Evolutionary conservation across 1,284 basidiomycete species (phyloP), one percentile per base, ranked within the genome.

Genomic region (Apiotrichum brassicae): DNA sequence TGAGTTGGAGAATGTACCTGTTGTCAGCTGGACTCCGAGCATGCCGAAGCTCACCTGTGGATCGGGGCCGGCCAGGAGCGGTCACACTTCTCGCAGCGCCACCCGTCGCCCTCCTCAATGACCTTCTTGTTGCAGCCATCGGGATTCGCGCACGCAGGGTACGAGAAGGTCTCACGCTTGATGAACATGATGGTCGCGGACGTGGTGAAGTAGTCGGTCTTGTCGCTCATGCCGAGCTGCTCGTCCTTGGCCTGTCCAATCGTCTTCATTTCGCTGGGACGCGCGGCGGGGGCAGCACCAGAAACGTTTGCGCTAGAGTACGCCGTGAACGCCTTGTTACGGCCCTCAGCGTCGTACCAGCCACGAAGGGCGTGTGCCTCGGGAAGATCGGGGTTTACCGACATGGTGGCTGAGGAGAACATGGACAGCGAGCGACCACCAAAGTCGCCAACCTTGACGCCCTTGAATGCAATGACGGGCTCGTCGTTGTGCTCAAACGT

Each of bases 81-180:
- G 53, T 90, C 82, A 70, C 95, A 99, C 73, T 94, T 97, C 65
- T 98, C 94, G 71, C 95, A 99, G 41, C 82, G 76, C 92, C 92
- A 98, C 20, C 77, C 78, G 40, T 79, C 79, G 26, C 79, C 79
- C 32, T 81, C 76, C 51, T 87, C 79, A 1, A 81, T 75, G 3
- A 97, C 87, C 74, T 98, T 99, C 77, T 97, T 98, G 75, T 82
- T 89, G 75, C 94, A 98, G 3, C 77, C 78, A 16, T 82, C 78
- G 13, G 66, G 66, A 34, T 79, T 82, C 12, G 83, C 84, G 70
- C 95, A 99, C 6, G 89, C 93, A 14, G 94, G 86, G 71, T 98
- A 98, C 28, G 82, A 82, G 43, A 97, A 79, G 53, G 82, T 88
- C 38, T 97, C 92, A 34, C 77, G 70, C 74, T 86, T 92, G 77